phyloP scores from a whole-genome alignment of 805 yeast species.

The Ogataea corticis region DNA sequence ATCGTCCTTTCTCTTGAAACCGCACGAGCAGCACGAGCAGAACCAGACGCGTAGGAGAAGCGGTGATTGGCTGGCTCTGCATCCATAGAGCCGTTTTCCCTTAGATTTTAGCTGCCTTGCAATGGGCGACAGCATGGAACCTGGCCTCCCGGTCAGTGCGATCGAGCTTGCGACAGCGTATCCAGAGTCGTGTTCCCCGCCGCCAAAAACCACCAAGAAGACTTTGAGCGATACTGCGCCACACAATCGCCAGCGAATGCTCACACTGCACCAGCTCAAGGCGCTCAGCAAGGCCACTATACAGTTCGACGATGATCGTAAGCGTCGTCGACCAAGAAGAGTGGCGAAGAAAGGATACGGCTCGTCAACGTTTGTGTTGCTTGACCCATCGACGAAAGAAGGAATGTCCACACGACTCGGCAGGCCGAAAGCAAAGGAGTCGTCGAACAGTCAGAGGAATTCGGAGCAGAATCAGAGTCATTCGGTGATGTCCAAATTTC shows the following conservation, averaged over 20 bases:
- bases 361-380: constrained; percentile 11
- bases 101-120: no score
- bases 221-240: no score
- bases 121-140: no score
- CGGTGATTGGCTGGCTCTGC: no score
- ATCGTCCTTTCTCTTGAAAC: no score
- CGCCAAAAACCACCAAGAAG: background rate
- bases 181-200: constrained; percentile 2
- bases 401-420: constrained; percentile 13
- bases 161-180: constrained; percentile 6
- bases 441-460: background rate
- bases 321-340: background rate
- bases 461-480: constrained; percentile 15
- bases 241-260: constrained; percentile 1
- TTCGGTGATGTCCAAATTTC: constrained; percentile 17
- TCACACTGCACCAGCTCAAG: constrained; percentile 1
- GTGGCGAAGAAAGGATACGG: background rate
- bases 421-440: constrained; percentile 2
- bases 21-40: no score
- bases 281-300: constrained; percentile 2
- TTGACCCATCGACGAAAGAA: constrained; percentile 20
- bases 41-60: no score
- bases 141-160: constrained; percentile 3
- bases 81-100: no score
- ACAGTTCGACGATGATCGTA: constrained; percentile 3